Evolutionary conservation across 2,329 filamentous ascomycete genomes (phyloP), one percentile per base, ranked within the genome.

Genomic region (Didymella pinodella): DNA sequence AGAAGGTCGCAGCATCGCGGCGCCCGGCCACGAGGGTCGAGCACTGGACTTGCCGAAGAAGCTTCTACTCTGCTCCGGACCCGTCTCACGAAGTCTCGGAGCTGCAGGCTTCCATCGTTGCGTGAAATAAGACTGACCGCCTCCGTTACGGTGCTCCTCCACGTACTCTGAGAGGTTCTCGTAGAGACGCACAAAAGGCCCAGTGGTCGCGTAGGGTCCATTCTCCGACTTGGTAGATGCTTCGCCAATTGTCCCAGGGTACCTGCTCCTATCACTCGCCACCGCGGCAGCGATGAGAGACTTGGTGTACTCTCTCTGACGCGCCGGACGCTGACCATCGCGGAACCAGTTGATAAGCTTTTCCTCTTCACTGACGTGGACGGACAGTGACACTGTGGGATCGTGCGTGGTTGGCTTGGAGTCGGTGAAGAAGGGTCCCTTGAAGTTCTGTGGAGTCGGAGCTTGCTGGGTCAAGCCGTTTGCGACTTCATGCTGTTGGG

Each of bases 81-180:
- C 67, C 31, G 70, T 67, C 48, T 81, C 79, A 48, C 80, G 73
- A 53, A 71, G 65, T 66, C 75, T 78, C n/a, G 74, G 72, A 1
- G 76, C 73, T 16, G 77, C 69, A 14, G 71, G 59, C 40, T 67
- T 73, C 74, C 78, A 82, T 2, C 46, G 48, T 43, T 70, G 72
- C 22, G 69, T 77, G 63, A 78, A 82, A 66, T 80, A 79, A 44
- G 76, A 75, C 57, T 36, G 64, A n/a, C 29, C 72, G 63, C 55
- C 71, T 5, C 62, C 63, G 40, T 57, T 48, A 14, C 55, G 57
- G 16, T 49, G 61, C 46, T 72, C 67, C 22, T 73, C 79, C 34
- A 76, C 66, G 58, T 83, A 82, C 28, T 75, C 73, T 7, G 71
- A 70, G 1, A 82, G 70, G 31, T 75, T 80, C 61, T 82, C 79